Conservation (phyloP, 2,329 filamentous ascomycete genomes). For the Clarireedia hainanense region DNA sequence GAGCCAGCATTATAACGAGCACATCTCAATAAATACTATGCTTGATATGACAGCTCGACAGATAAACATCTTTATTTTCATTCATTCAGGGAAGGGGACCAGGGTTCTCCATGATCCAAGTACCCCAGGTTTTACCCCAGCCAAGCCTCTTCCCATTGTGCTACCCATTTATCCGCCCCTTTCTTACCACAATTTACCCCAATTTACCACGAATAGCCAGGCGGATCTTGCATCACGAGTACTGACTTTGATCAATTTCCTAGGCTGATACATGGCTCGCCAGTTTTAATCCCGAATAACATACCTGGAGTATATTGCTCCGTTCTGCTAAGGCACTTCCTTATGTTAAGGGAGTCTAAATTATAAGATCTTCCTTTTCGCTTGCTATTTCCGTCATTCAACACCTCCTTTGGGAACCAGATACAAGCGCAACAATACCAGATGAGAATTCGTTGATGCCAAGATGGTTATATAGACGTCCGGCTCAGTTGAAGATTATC, state of each 20-base stretch:
- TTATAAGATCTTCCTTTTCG: neutral
- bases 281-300: neutral
- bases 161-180: no score
- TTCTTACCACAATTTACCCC: no score
- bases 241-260: neutral
- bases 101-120: no score
- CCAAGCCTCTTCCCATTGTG: no score
- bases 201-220: slow-evolving; percentile 3
- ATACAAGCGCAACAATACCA: slow-evolving; percentile 1
- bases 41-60: no score
- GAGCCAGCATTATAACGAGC: no score
- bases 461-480: neutral
- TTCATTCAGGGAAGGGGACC: no score
- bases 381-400: neutral
- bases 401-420: no score
- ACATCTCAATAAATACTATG: no score
- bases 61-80: no score
- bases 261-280: neutral
- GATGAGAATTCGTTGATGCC: neutral
- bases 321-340: neutral
- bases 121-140: no score
- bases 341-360: neutral
- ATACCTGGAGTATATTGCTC: neutral
- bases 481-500: neutral
- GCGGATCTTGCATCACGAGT: neutral